Evolutionary conservation across 2,329 filamentous ascomycete genomes (phyloP), one percentile per base, ranked within the genome.

Genomic region (Botrytis elliptica): DNA sequence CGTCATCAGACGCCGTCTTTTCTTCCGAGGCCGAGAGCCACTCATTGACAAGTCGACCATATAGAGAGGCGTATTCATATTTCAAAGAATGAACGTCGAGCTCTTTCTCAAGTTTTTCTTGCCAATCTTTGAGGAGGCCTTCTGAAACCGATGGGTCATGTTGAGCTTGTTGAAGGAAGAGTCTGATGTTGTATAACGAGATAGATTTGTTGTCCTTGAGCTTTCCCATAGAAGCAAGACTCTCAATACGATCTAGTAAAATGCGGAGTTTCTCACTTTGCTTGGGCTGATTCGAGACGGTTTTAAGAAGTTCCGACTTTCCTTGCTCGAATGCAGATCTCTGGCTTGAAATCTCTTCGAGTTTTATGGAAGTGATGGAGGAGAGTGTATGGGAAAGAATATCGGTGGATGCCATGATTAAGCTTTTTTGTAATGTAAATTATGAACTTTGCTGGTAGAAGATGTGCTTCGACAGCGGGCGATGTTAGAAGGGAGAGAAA

Each of bases 351-450:
- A 90, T 83, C 77, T 90, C 86, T 25, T 83, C 81, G 74, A 89
- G 85, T 77, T 89, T 90, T 75, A 85, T 86, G 40, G 82, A 80
- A n/a, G 86, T 89, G 77, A 88, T 86, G 55, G 85, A 85, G 65
- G 85, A 83, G 42, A 89, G 84, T 25, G 86, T 88, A 70, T 87
- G 83, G 18, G 87, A 86, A 36, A 88, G 81, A 68, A 83, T 77
- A 40, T 81, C 79, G 29, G 79, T 78, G 65, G 81, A 83, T 66
- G 81, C 81, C 81, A 83, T 83, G 67, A 25, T 74, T 42, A 29
- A 5, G 20, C 16, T 66, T 6, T 44, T 29, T 4, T 65, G 63
- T 25, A 20, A 8, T 25, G 29, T 14, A 65, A 10, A 36, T 22
- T 5, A 9, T 7, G 12, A n/a, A 22, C 14, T 44, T 14, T 65